Conservation (phyloP, 768 basidiomycete species). For the Boletus sp. region DNA sequence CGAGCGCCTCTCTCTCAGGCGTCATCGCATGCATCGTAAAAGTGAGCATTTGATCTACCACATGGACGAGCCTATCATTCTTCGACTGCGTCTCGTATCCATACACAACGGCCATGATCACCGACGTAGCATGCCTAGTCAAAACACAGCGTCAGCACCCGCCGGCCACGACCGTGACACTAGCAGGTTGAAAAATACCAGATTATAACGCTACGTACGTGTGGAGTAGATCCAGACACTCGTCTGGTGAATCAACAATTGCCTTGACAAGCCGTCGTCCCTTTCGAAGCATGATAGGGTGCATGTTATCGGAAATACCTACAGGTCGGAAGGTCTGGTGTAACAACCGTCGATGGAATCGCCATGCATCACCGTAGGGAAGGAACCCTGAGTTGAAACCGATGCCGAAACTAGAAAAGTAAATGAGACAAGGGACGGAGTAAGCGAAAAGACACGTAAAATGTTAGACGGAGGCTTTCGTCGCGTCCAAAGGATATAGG, state of each 20-base stretch:
- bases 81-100: slow-evolving; percentile 3
- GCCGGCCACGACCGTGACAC: not conserved
- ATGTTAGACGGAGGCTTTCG: not conserved
- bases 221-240: slow-evolving; percentile 1
- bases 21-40: not conserved
- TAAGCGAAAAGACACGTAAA: not conserved
- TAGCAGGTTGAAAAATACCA: not conserved
- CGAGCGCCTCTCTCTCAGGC: slow-evolving; percentile 1
- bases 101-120: slow-evolving; percentile 19
- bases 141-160: not conserved
- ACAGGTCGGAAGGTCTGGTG: slow-evolving; percentile 13
- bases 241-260: slow-evolving; percentile 1
- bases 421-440: not conserved
- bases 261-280: slow-evolving; percentile 4
- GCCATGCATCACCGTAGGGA: not conserved
- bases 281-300: slow-evolving; percentile 8
- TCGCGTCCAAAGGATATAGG: not conserved
- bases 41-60: not conserved
- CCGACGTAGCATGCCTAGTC: slow-evolving; percentile 19
- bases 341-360: slow-evolving; percentile 13
- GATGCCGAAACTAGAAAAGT: slow-evolving; percentile 8
- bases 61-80: not conserved
- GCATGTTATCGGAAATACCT: slow-evolving; percentile 1
- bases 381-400: slow-evolving; percentile 10
- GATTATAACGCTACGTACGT: slow-evolving; percentile 8